Evolutionary conservation across 2,329 filamentous ascomycete species (phyloP).

Genomic region (Colletotrichum eremochloae): DNA sequence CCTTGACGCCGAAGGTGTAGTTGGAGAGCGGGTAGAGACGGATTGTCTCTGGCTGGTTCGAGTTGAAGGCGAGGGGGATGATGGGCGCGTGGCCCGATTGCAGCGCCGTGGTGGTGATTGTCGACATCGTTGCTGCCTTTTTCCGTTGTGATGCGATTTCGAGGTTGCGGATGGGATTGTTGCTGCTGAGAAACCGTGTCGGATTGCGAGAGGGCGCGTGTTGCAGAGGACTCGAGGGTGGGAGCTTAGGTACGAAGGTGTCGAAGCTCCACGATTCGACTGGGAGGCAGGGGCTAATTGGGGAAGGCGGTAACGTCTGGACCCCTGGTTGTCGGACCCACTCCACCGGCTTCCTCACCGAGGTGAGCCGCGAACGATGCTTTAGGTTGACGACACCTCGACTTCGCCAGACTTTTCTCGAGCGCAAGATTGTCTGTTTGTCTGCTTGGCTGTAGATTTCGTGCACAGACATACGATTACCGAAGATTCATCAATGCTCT

Average conservation of each 20-base stretch:
- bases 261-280: conserved; percentile 22
- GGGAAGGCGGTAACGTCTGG: conserved; percentile 9
- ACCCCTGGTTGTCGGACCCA: conserved; percentile 6
- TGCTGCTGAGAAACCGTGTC: background rate
- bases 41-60: conserved; percentile 89
- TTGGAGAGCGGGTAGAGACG: conserved; percentile 95
- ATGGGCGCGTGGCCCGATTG: conserved; percentile 85
- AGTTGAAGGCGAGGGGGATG: conserved; percentile 86
- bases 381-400: background rate
- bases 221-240: conserved; percentile 16
- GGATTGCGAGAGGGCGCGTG: conserved; percentile 5
- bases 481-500: background rate
- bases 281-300: background rate
- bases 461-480: fast-evolving
- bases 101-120: conserved; percentile 80
- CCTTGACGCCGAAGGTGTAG: conserved; percentile 99
- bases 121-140: conserved; percentile 74
- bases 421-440: background rate
- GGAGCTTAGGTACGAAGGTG: conserved; percentile 16
- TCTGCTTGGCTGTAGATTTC: fast-evolving
- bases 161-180: background rate
- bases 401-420: background rate
- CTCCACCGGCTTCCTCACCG: background rate
- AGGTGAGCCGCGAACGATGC: conserved; percentile 2
- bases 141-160: background rate